Evolutionary conservation across 495 filamentous ascomycete genomes (phyloP).

Genomic region (Penicillium atrosanguineum): DNA sequence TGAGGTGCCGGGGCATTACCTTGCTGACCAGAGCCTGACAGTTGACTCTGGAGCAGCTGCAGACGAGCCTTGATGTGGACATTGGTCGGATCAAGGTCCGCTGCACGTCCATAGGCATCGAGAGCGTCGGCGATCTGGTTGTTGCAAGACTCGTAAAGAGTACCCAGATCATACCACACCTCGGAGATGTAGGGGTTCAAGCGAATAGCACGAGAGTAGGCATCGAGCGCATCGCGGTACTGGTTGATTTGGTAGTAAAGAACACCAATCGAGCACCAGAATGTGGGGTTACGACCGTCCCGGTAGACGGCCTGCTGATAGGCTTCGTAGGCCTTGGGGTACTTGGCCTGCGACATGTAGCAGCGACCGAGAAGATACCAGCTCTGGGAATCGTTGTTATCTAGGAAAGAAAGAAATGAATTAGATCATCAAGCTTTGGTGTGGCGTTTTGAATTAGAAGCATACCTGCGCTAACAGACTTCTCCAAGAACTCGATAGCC

Average conservation of each 20-base stretch:
- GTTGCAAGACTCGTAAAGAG: constrained; percentile 98
- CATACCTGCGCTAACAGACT: constrained; percentile 91
- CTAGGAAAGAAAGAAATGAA: constrained; percentile 36
- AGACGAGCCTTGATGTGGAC: constrained; percentile 95
- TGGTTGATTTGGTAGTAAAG: constrained; percentile 99
- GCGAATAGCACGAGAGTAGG: constrained; percentile 96
- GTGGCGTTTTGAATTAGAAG: background rate
- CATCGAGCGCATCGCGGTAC: constrained; percentile 97
- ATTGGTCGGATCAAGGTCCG: constrained; percentile 89
- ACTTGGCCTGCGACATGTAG: constrained; percentile 99
- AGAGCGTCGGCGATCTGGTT: constrained; percentile 97
- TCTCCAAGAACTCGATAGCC: constrained; percentile 95
- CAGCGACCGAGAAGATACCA: constrained; percentile 98
- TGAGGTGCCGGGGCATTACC: constrained; percentile 66
- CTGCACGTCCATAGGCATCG: constrained; percentile 91
- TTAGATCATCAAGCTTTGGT: background rate
- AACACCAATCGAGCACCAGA: constrained; percentile 99
- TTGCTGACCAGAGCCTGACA: constrained; percentile 68
- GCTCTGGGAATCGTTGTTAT: constrained; percentile 92
- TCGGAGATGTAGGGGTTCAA: constrained; percentile 98
- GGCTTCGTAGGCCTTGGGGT: constrained; percentile 97
- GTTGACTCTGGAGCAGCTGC: constrained; percentile 77
- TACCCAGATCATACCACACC: constrained; percentile 98
- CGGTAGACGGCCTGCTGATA: constrained; percentile 99
- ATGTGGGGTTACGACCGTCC: constrained; percentile 96